Base-by-base conservation (phyloP, 495 filamentous ascomycete species). In the Aspergillus incahuasiensis region DNA sequence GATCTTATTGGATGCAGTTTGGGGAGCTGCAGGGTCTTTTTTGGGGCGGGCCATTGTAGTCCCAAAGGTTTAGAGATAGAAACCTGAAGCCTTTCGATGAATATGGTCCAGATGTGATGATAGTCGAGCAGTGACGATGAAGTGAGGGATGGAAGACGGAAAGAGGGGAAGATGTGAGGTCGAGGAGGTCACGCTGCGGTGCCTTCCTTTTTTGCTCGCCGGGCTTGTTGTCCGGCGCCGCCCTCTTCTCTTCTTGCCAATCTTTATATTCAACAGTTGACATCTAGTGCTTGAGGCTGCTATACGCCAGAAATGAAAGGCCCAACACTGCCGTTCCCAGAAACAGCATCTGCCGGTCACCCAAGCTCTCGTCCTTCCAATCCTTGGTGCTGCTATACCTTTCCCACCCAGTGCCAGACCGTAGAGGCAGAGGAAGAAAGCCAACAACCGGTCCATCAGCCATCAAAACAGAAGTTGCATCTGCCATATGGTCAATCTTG, bases 371-470 rank as follows among this genome's bases (percentile, higher is more conserved):
- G 32, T 11, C 13, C 6, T 35, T 12, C 12, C 32, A 5, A 12
- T 9, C 5, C 6, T 16, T 15, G 1, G 5, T 0, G 13, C 32
- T 50, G 7, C 20, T 22, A 50, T 50, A 50, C 20, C 15, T 50
- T 15, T 39, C 32, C 48, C 48, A 50, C 12, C 32, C 48, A n/a
- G 9, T 12, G 3, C 18, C 16, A 4, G 16, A 39, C 0, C 32
- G 16, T 20, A 1, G 19, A 19, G 48, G 48, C 20, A 50, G 9
- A 1, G 48, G 48, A 11, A 50, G 18, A 28, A 50, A 50, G 15
- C 34, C 32, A n/a, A 50, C 48, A 21, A 50, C 34, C n/a, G 48
- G 16, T 15, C 32, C 48, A 25, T 50, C 34, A 22, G 48, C 48
- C 32, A 50, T 12, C 48, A 50, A 5, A 18, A 11, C 22, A 18